These are phyloP conservation scores for Rhododendron kiyosumense DNA, from an alignment of 148 eudicot genomes.

Conservation along the genomic window DNA sequence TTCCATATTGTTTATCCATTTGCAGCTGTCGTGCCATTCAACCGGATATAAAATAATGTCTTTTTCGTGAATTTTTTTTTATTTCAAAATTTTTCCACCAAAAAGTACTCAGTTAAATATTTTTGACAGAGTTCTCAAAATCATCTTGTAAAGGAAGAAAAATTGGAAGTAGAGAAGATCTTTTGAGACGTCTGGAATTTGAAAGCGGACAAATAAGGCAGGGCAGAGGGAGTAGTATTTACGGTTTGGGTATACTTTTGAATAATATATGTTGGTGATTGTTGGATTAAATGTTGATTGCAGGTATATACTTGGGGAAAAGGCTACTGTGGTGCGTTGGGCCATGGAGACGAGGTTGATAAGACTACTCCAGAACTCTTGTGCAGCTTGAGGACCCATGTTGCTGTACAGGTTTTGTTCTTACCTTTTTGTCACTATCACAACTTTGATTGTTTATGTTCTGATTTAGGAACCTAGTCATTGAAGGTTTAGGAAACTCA, in stretches of 20 bases:
- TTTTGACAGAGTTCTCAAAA: not conserved
- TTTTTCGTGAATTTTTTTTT: not conserved
- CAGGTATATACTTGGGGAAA: slow-evolving; percentile 99
- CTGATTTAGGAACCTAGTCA: not conserved
- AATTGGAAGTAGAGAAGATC: not conserved
- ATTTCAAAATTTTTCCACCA: not conserved
- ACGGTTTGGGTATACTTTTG: not conserved
- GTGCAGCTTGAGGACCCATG: slow-evolving; percentile 46
- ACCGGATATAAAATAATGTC: not conserved
- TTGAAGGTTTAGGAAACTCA: not conserved
- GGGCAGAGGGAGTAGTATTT: not conserved
- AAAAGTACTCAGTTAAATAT: not conserved
- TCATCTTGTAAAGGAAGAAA: not conserved
- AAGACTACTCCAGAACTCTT: slow-evolving; percentile 72
- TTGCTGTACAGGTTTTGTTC: slow-evolving; percentile 75
- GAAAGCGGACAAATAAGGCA: not conserved
- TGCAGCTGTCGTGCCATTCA: not conserved
- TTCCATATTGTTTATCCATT: not conserved
- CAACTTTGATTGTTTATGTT: not conserved
- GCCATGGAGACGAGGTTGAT: slow-evolving; percentile 92
- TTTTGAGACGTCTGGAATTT: not conserved
- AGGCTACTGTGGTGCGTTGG: slow-evolving; percentile 96
- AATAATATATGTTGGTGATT: not conserved
- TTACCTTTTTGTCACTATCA: not conserved
- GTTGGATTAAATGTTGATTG: not conserved